Base-by-base conservation (phyloP, 2,329 filamentous ascomycete genomes). In the Aspergillus sp. region DNA sequence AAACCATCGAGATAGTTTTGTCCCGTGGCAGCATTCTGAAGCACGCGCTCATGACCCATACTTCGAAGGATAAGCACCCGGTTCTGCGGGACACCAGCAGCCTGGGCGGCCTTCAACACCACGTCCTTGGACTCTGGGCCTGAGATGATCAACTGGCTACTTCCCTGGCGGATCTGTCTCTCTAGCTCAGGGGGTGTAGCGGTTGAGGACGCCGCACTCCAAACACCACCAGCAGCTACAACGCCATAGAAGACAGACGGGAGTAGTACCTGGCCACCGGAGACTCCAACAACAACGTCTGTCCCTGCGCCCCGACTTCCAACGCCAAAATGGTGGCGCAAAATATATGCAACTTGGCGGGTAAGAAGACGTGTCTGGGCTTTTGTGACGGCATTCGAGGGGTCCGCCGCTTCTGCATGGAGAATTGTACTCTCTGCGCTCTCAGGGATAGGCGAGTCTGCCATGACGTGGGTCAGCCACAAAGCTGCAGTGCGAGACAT, bases 211-310 rank as follows among this genome's bases (percentile, higher is more conserved):
- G 59, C 59, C 6, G 59, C 59, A 41, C 57, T 59, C 56, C 57
- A 61, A 4, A 61, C 57, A 19, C 59, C 59, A 22, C 57, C 59
- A 12, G 59, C 59, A 7, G 53, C 59, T n/a, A 61, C 46, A 19
- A 61, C 57, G 8, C 59, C 59, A 44, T 59, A 61, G 37, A 61
- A 61, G 50, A 59, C 57, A n/a, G 55, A 24, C 9, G 59, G 54
- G 5, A 61, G 51, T 11, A 61, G 44, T 13, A 57, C 37, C 50
- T 61, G 59, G 12, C 59, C 59, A 6, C 53, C 37, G 12, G 59
- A 61, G 12, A 57, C 53, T 12, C 59, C 56, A n/a, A 61, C 39
- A 22, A 59, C 47, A 24, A 59, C 57, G 48, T 61, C 59, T 30
- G 57, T 59, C 3, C 57, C 59, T 4, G 59, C 33, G 9, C 54